Percentiles rank a stretch among this genome's conserved stretches.
These are phyloP conservation scores for Strobilomyces echinocephalus DNA, from an alignment of 768 basidiomycete genomes.

Conservation along the genomic window DNA sequence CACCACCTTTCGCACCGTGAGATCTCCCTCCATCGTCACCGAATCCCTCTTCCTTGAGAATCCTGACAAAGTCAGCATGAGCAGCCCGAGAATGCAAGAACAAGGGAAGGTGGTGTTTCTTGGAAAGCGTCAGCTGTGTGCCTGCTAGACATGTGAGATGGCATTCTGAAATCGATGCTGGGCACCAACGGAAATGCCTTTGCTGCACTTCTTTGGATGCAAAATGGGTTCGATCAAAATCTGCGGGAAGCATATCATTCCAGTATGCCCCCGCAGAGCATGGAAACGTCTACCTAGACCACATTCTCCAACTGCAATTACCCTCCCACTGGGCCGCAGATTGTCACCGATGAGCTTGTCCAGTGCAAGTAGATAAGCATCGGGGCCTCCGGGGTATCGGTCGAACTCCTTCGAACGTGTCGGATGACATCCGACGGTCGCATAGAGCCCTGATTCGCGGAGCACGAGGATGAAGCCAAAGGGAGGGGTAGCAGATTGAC, in stretches of 20 bases:
- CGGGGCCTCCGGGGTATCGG: slow-evolving; percentile 47
- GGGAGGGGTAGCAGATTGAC: not conserved
- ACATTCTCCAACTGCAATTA: slow-evolving; percentile 75
- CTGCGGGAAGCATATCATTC: slow-evolving; percentile 31
- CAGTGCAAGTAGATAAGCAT: slow-evolving; percentile 57
- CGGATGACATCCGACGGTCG: slow-evolving; percentile 78
- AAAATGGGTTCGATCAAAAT: slow-evolving; percentile 74
- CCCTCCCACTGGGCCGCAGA: slow-evolving; percentile 49
- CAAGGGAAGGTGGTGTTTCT: slow-evolving; percentile 67
- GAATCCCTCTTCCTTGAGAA: slow-evolving; percentile 64
- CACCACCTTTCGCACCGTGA: slow-evolving; percentile 63
- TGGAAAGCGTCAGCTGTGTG: slow-evolving; percentile 59
- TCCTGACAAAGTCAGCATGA: slow-evolving; percentile 61
- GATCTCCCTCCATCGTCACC: slow-evolving; percentile 48
- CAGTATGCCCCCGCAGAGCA: not conserved
- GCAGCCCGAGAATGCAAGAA: slow-evolving; percentile 82
- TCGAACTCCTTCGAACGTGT: slow-evolving; percentile 71
- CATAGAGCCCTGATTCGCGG: slow-evolving; percentile 47
- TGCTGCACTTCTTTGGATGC: slow-evolving; percentile 56
- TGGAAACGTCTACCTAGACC: slow-evolving; percentile 53
- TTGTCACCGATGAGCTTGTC: slow-evolving; percentile 49
- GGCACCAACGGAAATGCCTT: slow-evolving; percentile 53
- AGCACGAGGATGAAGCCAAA: not conserved
- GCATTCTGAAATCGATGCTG: not conserved
- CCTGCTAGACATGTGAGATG: slow-evolving; percentile 24